Evolutionary conservation across 805 yeast species (phyloP).

Genomic region (Danielia oregonensis): DNA sequence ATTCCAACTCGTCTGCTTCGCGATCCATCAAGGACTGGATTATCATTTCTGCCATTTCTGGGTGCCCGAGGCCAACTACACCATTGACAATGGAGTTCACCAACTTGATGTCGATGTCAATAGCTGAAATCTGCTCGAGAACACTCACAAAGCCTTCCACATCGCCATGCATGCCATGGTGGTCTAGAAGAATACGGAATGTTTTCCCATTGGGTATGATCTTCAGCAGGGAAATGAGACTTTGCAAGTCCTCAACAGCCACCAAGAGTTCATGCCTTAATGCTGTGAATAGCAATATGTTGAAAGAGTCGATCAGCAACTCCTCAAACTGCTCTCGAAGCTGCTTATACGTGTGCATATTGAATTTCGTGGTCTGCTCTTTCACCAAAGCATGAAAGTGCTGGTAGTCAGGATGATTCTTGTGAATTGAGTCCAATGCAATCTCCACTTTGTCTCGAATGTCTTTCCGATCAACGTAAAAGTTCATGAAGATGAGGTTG

Average conservation of each 20-base stretch:
- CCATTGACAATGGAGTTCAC: slow-evolving; percentile 18
- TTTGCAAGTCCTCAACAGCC: slow-evolving; percentile 1
- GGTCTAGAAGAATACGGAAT: slow-evolving; percentile 12
- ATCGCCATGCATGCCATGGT: slow-evolving; percentile 6
- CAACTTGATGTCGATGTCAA: slow-evolving; percentile 15
- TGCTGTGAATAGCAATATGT: slow-evolving; percentile 26
- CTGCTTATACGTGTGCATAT: slow-evolving; percentile 18
- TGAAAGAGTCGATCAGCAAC: slow-evolving; percentile 17
- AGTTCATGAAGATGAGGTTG: slow-evolving; percentile 24
- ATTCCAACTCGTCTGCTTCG: slow-evolving; percentile 2
- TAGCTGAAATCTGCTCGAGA: slow-evolving; percentile 1
- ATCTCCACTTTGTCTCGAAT: slow-evolving; percentile 15
- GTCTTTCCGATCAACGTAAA: slow-evolving; percentile 27
- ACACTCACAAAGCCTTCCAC: slow-evolving; percentile 1
- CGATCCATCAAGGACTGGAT: slow-evolving; percentile 6
- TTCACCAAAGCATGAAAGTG: not conserved
- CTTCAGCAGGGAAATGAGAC: too few species aligned
- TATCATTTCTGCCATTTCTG: slow-evolving; percentile 11
- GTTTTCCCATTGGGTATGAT: slow-evolving; percentile 8
- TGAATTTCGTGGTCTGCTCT: slow-evolving; percentile 13
- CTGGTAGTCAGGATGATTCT: slow-evolving; percentile 1
- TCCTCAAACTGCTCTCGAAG: slow-evolving; percentile 13
- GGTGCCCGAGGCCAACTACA: slow-evolving; percentile 8
- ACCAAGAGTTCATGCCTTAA: slow-evolving; percentile 23
- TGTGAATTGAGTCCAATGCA: slow-evolving; percentile 1